Base-by-base conservation (phyloP, 2,329 filamentous ascomycete genomes). In the Aspergillus unguis region DNA sequence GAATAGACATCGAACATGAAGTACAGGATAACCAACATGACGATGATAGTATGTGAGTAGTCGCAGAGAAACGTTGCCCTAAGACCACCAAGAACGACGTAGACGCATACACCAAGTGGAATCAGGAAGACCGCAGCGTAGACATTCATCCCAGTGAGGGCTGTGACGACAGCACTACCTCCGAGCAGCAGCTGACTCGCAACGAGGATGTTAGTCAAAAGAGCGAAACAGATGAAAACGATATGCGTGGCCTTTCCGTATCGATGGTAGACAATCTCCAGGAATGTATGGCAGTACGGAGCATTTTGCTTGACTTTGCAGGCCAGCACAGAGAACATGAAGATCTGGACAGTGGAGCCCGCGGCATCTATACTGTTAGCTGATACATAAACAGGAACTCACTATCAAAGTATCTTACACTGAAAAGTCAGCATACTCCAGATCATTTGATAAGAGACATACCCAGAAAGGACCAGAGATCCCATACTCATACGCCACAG, bases 401-500 rank as follows among this genome's bases (percentile, higher is more conserved):
- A 36, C 5, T 36, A 36, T n/a, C 2, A 36, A n/a, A 36, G 35
- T 36, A 36, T 36, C 38, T 42, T 26, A 42, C 38, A 42, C 38
- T 42, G 38, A 28, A 1, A 3, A 27, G 25, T 42, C 9, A 42
- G 38, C 29, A 42, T 11, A 28, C 2, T n/a, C n/a, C 2, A 2
- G 8, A n/a, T 11, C 2, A 17, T 17, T 11, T 25, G 17, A 27
- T 25, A 8, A 42, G 7, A 3, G 25, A n/a, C 38, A 1, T 27
- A 42, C 27, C 73, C 73, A 76, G 66, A 76, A 71, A 2, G 70
- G 67, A 0, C 71, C 72, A 41, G 65, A 68, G 40, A 75, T 70
- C 6, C 73, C 73, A 59, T 75, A 75, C 3, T 57, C 59, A 51
- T 76, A 76, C 0, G 71, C 72, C 55, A 76, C 71, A 2, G 73